Evolutionary conservation across 495 filamentous ascomycete genomes (phyloP), one percentile per base, ranked within the genome.

Genomic region (Tuber borchii): DNA sequence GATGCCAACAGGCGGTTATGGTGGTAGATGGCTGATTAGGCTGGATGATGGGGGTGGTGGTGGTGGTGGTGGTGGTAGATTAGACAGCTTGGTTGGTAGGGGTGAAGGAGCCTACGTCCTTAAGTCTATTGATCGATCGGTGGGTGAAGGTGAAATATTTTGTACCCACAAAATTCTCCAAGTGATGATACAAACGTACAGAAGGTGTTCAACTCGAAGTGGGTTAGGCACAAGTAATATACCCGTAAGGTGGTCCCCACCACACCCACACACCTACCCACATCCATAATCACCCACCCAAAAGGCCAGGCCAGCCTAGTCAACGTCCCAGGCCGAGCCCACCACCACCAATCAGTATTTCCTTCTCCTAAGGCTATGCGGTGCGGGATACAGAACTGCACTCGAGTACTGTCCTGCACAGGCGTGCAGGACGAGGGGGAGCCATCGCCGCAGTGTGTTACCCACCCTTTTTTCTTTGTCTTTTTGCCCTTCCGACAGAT

Each of bases 211-310:
- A 19, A 65, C 56, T 34, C 26, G 5, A 34, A 7, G 56, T 31
- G 56, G 56, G 56, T 19, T 26, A 65, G 56, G 56, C 26, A 4
- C 56, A 65, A 65, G 56, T 65, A 65, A 65, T 65, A 65, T 65
- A 65, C 26, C 26, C 26, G 56, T 19, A 65, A 34, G 56, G 56
- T 0, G 26, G 14, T 65, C 12, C n/a, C 12, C 56, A 65, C 26
- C 26, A 31, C 56, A 34, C 56, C 56, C 56, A 34, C 56, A 7
- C 51, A 61, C 51, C n/a, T 6, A 61, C 26, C n/a, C 51, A 61
- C 51, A 61, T 16, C 51, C 51, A 31, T 31, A 61, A 61, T 16
- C 51, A 31, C n/a, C n/a, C n/a, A 16, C 51, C 51, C 48, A 56
- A 26, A 46, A 26, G 48, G 20, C 22, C 22, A 56, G 48, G 6